Conservation (phyloP, 768 basidiomycete genomes). For the Ramaria sp. region DNA sequence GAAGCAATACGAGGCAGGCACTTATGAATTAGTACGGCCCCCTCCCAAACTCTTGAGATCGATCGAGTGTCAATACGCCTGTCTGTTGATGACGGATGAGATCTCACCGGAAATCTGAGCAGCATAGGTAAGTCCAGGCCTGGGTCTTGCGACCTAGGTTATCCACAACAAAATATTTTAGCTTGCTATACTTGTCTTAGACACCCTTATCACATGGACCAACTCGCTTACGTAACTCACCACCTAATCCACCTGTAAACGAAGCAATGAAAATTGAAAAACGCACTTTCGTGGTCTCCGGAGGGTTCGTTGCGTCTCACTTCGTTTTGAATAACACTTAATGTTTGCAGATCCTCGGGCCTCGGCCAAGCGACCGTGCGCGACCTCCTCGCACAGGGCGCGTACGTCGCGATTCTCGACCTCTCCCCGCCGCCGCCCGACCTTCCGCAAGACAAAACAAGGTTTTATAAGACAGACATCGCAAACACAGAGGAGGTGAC, state of each 20-base stretch:
- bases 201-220: no score
- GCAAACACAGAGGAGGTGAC: constrained; percentile 19
- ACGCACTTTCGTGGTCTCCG: constrained; percentile 46
- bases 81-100: neutral
- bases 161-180: no score
- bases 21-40: no score
- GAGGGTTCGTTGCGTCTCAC: constrained; percentile 30
- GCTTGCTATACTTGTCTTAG: no score
- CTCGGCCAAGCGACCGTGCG: constrained; percentile 43
- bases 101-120: no score
- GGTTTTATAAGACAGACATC: constrained; percentile 20
- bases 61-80: neutral
- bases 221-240: no score
- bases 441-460: constrained; percentile 3
- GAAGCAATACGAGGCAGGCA: no score
- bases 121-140: no score
- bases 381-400: constrained; percentile 31
- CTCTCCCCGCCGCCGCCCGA: constrained; percentile 8
- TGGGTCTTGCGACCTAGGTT: no score
- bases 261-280: constrained; percentile 43
- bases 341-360: constrained; percentile 37
- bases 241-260: no score
- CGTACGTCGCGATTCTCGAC: constrained; percentile 44
- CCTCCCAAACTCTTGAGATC: no score
- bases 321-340: neutral